Evolutionary conservation across 306 rosid genomes (phyloP), one percentile per base, ranked within the genome.

Genomic region (Fragaria iinumae): DNA sequence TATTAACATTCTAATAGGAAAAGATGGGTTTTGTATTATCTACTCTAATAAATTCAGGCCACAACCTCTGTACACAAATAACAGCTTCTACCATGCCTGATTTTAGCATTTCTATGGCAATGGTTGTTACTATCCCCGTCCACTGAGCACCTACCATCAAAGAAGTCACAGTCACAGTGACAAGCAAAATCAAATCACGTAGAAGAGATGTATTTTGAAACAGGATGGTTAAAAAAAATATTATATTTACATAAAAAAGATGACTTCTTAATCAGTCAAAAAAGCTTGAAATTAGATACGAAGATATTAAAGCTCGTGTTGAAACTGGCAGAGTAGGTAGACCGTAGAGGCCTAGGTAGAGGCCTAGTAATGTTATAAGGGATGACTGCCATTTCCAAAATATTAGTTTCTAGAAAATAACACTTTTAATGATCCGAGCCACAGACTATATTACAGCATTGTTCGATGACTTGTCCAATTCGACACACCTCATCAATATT

Each of bases 1-100:
- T 5, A 62, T 39, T 60, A 29, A 81, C 76, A 32, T 52, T 69
- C 66, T 2, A 73, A 41, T 36, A 41, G 25, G 4, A 52, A 73
- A 77, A 56, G 29, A 23, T 47, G 32, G n/a, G 57, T 73, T 57
- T 57, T 23, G 18, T 41, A 41, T 41, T 7, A 57, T 81, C 36
- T 29, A 76, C 65, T 56, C 18, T 43, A 14, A 36, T 43, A 76
- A 66, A 50, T 64, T 62, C 75, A 74, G 50, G 50, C 8, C 77
- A 76, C 72, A 84, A 94, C 98, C 96, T 92, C 81, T 92, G 97
- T 36, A 94, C 98, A 83, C 97, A 94, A 87, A 92, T 76, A 23
- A 94, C 97, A 76, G 98, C 98, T 82, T 94, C 98, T 62, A 94
- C 97, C 98, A 92, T 90, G 87, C 97, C 97, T 64, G 96, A 89